Evolutionary conservation across 257 asterid genomes (phyloP).

Genomic region (Solanum lycopersicoides): DNA sequence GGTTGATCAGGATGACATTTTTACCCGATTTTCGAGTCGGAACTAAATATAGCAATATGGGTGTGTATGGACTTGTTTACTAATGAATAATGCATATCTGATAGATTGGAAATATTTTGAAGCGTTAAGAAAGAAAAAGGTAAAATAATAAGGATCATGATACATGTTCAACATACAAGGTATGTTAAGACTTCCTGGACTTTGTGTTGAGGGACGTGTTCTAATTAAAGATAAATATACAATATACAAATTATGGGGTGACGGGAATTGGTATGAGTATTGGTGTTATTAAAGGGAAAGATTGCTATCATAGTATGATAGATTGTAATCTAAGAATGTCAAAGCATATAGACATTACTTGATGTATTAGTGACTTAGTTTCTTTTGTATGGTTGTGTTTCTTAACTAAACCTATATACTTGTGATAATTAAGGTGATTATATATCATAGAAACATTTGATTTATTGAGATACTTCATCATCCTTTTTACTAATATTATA

Average conservation of each 20-base stretch:
- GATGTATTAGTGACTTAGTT: neutral
- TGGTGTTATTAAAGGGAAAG: too few species aligned
- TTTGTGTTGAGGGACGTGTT: neutral
- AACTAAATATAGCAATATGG: neutral
- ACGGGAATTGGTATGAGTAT: neutral
- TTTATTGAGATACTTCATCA: neutral
- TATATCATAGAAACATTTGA: neutral
- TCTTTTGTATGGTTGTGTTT: neutral
- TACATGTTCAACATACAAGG: neutral
- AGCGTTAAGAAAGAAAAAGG: neutral
- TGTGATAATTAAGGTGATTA: neutral
- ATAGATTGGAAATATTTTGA: neutral
- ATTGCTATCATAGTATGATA: too few species aligned
- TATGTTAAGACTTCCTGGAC: neutral
- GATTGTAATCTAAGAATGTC: neutral
- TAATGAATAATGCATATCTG: neutral
- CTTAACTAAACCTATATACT: too few species aligned
- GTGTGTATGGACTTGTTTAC: neutral
- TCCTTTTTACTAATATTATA: neutral
- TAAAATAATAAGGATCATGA: neutral
- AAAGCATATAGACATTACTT: neutral
- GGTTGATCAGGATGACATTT: neutral
- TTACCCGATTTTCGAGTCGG: too few species aligned
- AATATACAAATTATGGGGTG: neutral
- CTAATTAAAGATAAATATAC: too few species aligned